A percentile compares a stretch with the other conserved stretches of the same genome.
Evolutionary conservation across 148 eudicot genomes (phyloP).

Genomic region (Silene latifolia): DNA sequence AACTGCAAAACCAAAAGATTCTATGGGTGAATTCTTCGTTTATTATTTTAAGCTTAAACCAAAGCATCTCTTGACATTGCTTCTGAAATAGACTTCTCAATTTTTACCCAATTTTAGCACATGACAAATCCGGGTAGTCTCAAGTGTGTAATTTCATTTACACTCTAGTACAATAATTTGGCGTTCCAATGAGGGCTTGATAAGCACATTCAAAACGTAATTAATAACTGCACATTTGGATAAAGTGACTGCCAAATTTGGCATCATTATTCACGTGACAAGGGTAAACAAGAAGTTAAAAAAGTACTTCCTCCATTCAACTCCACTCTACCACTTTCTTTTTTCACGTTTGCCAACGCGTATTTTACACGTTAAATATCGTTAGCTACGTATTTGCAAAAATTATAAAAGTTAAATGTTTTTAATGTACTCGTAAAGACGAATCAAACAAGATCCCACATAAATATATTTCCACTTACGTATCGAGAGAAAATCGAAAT

Average conservation of each 20-base stretch:
- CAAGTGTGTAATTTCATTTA: not conserved
- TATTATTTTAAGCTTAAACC: not conserved
- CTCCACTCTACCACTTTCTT: too few relatives aligned
- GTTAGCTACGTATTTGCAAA: too few relatives aligned
- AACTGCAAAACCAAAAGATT: conserved; percentile 51
- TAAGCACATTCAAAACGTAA: not conserved
- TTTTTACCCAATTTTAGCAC: not conserved
- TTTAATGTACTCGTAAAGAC: too few relatives aligned
- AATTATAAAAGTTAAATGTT: too few relatives aligned
- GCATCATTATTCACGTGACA: conserved; percentile 1
- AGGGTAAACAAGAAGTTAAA: not conserved
- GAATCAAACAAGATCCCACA: too few relatives aligned
- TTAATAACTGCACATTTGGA: not conserved
- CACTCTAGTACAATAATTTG: not conserved
- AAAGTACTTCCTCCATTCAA: too few relatives aligned
- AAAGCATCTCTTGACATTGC: too few relatives aligned
- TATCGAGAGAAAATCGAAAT: too few relatives aligned
- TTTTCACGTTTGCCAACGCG: too few relatives aligned
- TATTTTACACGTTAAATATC: too few relatives aligned
- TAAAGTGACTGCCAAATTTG: not conserved
- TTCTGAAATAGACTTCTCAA: not conserved
- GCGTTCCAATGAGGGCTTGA: not conserved
- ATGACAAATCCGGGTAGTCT: not conserved
- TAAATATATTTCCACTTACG: too few relatives aligned
- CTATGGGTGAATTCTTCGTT: not conserved